Conservation (phyloP, 2,329 filamentous ascomycete species). For the Penicillium sp. region DNA sequence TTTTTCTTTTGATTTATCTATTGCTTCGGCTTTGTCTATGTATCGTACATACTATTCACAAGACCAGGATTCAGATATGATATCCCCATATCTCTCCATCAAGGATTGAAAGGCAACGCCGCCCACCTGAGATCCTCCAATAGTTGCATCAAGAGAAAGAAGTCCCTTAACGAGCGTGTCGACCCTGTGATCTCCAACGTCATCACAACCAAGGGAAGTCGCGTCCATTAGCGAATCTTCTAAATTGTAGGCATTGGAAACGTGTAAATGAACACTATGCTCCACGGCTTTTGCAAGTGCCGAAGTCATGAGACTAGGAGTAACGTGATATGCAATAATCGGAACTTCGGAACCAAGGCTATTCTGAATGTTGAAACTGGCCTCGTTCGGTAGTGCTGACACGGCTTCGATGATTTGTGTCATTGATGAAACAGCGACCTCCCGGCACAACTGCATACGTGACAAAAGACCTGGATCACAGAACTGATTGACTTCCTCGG, state of each 20-base stretch:
- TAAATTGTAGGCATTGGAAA: neutral
- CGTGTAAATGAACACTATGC: conserved; percentile 6
- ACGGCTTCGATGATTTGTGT: conserved; percentile 12
- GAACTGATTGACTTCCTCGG: neutral
- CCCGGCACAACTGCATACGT: conserved; percentile 3
- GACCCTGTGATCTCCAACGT: conserved; percentile 11
- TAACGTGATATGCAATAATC: conserved; percentile 23
- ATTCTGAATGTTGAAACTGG: conserved; percentile 21
- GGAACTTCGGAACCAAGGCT: conserved; percentile 20
- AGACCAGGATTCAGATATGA: conserved; percentile 24
- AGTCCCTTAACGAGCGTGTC: conserved; percentile 23
- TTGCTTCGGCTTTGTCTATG: neutral
- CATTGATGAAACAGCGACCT: conserved; percentile 9
- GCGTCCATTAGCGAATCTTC: neutral
- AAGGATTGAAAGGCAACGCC: conserved; percentile 7
- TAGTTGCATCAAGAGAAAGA: conserved; percentile 21
- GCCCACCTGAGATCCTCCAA: conserved; percentile 22
- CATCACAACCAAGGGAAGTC: neutral
- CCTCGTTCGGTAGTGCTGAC: conserved; percentile 11
- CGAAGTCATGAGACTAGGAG: conserved; percentile 15
- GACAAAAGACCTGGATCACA: neutral
- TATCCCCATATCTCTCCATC: conserved; percentile 18
- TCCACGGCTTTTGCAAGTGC: conserved; percentile 18
- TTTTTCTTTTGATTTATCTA: neutral
- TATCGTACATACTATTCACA: conserved; percentile 2